Evolutionary conservation across 768 basidiomycete species (phyloP).

Genomic region (Chalciporus sphaerocephalus): DNA sequence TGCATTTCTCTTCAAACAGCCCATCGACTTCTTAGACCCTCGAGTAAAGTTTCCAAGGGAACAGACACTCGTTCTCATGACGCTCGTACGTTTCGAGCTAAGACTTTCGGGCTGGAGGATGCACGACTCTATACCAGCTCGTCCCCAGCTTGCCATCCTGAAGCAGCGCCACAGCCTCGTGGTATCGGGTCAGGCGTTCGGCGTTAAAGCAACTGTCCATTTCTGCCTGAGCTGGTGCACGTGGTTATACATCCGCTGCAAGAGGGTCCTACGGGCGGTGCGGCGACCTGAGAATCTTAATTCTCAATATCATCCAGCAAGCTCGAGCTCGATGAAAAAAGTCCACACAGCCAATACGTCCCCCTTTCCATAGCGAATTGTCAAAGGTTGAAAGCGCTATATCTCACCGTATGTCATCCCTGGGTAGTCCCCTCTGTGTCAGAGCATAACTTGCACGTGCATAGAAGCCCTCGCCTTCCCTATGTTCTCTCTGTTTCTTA

Average conservation of each 20-base stretch:
- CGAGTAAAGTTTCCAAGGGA: not conserved
- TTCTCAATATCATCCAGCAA: not conserved
- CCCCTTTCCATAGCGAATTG: not conserved
- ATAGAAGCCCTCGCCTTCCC: constrained; percentile 1
- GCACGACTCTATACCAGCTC: constrained; percentile 17
- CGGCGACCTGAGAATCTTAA: not conserved
- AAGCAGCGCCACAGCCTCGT: constrained; percentile 22
- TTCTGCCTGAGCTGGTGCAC: constrained; percentile 24
- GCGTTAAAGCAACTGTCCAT: constrained; percentile 19
- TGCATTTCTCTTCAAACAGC: not conserved
- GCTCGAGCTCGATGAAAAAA: constrained; percentile 4
- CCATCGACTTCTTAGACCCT: not conserved
- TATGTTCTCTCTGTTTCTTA: constrained; percentile 8
- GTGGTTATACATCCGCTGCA: constrained; percentile 17
- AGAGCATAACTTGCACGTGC: constrained; percentile 3
- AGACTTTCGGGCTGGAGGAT: constrained; percentile 19
- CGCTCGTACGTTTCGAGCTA: constrained; percentile 26
- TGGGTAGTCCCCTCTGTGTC: not conserved
- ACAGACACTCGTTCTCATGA: constrained; percentile 9
- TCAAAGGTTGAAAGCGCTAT: not conserved
- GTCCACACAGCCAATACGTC: not conserved
- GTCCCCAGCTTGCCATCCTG: constrained; percentile 19
- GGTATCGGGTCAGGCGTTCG: constrained; percentile 25
- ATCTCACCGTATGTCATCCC: not conserved
- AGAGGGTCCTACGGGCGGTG: constrained; percentile 4